Base-by-base conservation (phyloP, 176 grass and related monocot genomes). In the Avena insularis region DNA sequence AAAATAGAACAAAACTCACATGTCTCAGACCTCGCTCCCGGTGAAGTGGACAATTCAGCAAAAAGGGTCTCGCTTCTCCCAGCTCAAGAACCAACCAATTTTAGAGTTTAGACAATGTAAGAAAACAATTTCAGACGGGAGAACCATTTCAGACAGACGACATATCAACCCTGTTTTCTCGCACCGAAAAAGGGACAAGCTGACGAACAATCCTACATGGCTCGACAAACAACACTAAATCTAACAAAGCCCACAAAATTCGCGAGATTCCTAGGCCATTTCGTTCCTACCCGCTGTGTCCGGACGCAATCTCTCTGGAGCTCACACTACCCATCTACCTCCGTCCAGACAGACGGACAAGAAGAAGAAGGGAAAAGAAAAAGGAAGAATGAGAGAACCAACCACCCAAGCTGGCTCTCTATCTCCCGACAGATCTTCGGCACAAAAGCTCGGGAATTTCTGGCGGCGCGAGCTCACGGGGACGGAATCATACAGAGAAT, bases 361-460 rank as follows among this genome's bases (percentile, higher is more conserved):
- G 57, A 75, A 51, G 21, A 31, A 8, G 4, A 2, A 8, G 0
- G 4, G 4, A 12, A 13, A 14, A 27, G 1, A 12, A 13, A 14
- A 27, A 0, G 4, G 8, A 6, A 1, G 45, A 75, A 29, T 4
- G 11, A 9, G 5, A 8, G 25, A 2, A 2, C 27, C 59, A 77
- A 69, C 27, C 53, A 31, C 89, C 14, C 15, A 2, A 12, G 33
- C 31, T 58, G 17, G 15, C 21, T 43, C 33, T 35, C 77, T 43
- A 0, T 35, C 33, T 35, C 33, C 33, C 79, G 1, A 70, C 55
- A 88, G 86, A 91, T 88, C 86, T 88, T 82, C 78, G 15, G 6
- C 62, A 16, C 11, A 47, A 54, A 57, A 43, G 63, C 29, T 58
- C 1, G 33, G 29, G 12, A 62, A 61, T 77, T 77, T 29, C 33